These are phyloP conservation scores for Rhinocladiella similis DNA, from an alignment of 2,329 filamentous ascomycete genomes.

Conservation along the genomic window DNA sequence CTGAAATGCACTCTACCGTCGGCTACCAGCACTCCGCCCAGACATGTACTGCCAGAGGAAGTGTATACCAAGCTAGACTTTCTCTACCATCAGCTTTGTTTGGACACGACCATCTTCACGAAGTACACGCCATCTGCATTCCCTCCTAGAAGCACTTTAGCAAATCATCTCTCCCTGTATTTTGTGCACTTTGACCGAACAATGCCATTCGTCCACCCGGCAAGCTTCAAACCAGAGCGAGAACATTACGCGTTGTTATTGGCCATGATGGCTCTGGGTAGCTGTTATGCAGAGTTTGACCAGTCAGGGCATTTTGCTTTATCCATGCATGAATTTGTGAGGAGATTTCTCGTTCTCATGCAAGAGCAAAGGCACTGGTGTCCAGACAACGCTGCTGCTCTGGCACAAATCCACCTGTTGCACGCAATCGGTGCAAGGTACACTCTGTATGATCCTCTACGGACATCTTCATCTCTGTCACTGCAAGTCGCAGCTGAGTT, in stretches of 20 bases:
- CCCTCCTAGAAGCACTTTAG: slow-evolving; percentile 6
- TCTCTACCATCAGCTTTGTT: slow-evolving; percentile 2
- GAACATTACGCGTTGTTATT: slow-evolving; percentile 42
- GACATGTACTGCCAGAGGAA: background rate
- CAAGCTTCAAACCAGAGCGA: slow-evolving; percentile 37
- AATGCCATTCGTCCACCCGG: slow-evolving; percentile 37
- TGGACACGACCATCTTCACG: background rate
- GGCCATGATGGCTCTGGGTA: slow-evolving; percentile 42
- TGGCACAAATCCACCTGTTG: slow-evolving; percentile 30
- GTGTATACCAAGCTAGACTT: background rate
- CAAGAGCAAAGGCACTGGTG: slow-evolving; percentile 32
- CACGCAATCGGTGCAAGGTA: slow-evolving; percentile 30
- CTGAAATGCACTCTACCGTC: background rate
- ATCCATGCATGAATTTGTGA: slow-evolving; percentile 43
- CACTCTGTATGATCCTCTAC: slow-evolving; percentile 23
- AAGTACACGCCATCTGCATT: background rate
- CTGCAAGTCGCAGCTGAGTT: slow-evolving; percentile 20
- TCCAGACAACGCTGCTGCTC: background rate
- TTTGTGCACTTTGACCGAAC: slow-evolving; percentile 14
- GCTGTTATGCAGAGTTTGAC: slow-evolving; percentile 35
- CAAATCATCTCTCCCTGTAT: slow-evolving; percentile 11
- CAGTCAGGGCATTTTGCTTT: slow-evolving; percentile 33
- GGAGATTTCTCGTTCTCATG: slow-evolving; percentile 38
- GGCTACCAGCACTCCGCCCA: background rate
- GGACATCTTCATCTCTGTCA: slow-evolving; percentile 10